Evolutionary conservation across 2,329 filamentous ascomycete species (phyloP), one percentile per base, ranked within the genome.

Genomic region (Pezicula radicicola): DNA sequence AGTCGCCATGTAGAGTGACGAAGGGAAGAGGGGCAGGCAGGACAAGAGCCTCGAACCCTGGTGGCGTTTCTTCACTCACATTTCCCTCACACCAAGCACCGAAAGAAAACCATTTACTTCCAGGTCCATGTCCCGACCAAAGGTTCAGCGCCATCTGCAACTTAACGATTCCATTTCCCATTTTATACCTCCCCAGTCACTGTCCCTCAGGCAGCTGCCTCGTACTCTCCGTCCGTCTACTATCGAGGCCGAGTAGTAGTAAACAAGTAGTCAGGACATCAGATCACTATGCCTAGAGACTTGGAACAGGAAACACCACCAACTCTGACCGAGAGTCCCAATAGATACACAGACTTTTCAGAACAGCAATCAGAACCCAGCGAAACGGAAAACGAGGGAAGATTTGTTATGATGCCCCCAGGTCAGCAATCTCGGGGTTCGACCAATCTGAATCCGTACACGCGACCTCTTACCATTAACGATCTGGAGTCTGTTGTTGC

Each of bases 381-480:
- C 21, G 25, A 45, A 3, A 6, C 42, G 13, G 42, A 45, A 16
- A 39, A 33, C 50, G 19, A 16, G 46, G 15, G 46, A 54, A 28
- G 41, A 57, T 63, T 62, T 46, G 51, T 59, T 13, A 58, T 64
- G 45, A 36, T 63, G 44, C 57, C 61, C 6, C 48, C 55, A 16
- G 50, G 57, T 28, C 57, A 66, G 39, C 60, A 62, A 42, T 30
- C 46, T 18, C 30, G 27, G 28, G 41, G 30, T 49, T 48, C 54
- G 56, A 84, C 86, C 61, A 75, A 81, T 47, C 81, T 90, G 62
- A 81, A 89, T 63, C 84, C 90, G 25, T 87, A 88, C 62, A 80
- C 88, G n/a, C 83, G 89, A 48, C 81, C 88, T 27, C 77, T 97
- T 47, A 89, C 82, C 39, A 69, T 80, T 45, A 80, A 79, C 25